phyloP scores from a whole-genome alignment of 352 stramenopile genomes.

The Pythium diclinum region DNA sequence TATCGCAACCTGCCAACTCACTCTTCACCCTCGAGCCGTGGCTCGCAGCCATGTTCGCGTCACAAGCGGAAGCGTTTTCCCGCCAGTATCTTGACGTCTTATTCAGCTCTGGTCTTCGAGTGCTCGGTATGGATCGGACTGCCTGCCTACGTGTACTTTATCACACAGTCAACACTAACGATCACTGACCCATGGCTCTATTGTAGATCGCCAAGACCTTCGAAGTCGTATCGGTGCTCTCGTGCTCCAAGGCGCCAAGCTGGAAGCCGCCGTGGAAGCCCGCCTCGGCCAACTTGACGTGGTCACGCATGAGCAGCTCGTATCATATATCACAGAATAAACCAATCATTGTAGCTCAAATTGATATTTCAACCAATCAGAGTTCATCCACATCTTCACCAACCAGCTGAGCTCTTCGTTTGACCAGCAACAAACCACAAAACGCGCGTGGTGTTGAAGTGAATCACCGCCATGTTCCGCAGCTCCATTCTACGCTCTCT shows the following conservation, averaged over 20 bases:
- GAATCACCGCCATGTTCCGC: conserved; percentile 6
- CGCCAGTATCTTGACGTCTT: conserved; percentile 7
- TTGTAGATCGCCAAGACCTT: conserved; percentile 13
- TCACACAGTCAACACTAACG: background rate
- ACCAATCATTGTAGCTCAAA: no score
- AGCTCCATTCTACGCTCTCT: background rate
- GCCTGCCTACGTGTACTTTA: background rate
- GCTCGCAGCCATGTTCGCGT: conserved; percentile 17
- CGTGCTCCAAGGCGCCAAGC: conserved; percentile 5
- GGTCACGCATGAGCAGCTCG: conserved; percentile 5
- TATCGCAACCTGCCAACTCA: conserved; percentile 1
- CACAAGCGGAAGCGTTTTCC: conserved; percentile 6
- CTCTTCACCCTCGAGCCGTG: conserved; percentile 13
- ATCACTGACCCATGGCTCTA: background rate
- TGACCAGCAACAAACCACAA: conserved; percentile 4
- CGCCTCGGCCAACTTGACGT: conserved; percentile 11
- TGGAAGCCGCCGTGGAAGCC: conserved; percentile 7
- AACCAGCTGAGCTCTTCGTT: conserved; percentile 15
- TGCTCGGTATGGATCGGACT: conserved; percentile 3
- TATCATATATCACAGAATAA: conserved; percentile 19
- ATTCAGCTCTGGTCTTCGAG: background rate
- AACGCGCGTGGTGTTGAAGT: conserved; percentile 9
- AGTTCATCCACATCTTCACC: background rate
- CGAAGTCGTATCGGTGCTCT: conserved; percentile 20
- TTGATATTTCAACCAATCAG: conserved; percentile 22